Conservation (phyloP, 805 yeast species). For the Kodamaea nitidulidarum region DNA sequence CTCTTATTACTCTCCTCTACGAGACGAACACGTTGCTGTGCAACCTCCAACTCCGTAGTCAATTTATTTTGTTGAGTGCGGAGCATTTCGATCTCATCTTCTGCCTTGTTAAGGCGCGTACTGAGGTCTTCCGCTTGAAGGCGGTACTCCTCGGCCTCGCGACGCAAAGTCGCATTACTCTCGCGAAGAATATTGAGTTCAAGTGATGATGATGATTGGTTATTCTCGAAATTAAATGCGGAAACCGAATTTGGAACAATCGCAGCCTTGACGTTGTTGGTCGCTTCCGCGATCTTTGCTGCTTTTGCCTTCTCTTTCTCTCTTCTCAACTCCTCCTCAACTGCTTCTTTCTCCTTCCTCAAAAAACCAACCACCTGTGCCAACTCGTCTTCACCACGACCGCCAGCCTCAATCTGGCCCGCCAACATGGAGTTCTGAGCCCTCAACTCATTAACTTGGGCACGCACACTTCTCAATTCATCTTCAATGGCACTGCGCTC, state of each 20-base stretch:
- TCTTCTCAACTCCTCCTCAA: constrained; percentile 45
- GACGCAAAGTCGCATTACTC: constrained; percentile 61
- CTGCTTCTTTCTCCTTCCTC: constrained; percentile 71
- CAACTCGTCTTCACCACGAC: constrained; percentile 18
- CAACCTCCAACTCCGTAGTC: constrained; percentile 41
- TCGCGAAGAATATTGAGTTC: constrained; percentile 60
- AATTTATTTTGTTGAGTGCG: constrained; percentile 35
- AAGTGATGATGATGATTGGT: constrained; percentile 16
- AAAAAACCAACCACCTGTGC: constrained; percentile 56
- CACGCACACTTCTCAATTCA: constrained; percentile 38
- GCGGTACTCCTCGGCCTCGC: constrained; percentile 35
- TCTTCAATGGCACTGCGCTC: constrained; percentile 24
- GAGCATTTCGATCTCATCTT: constrained; percentile 42
- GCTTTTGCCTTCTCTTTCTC: background rate
- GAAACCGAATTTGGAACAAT: background rate
- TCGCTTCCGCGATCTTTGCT: background rate
- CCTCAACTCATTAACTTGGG: constrained; percentile 51
- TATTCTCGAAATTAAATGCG: background rate
- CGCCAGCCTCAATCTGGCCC: constrained; percentile 46
- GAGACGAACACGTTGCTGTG: constrained; percentile 45
- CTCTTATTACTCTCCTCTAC: constrained; percentile 53
- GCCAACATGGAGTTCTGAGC: constrained; percentile 67
- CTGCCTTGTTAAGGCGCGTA: constrained; percentile 26
- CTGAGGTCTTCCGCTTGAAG: constrained; percentile 35
- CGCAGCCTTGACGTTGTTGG: no score